phyloP scores from a whole-genome alignment of 2,329 filamentous ascomycete genomes.

The Aspergillus aculeatinus region DNA sequence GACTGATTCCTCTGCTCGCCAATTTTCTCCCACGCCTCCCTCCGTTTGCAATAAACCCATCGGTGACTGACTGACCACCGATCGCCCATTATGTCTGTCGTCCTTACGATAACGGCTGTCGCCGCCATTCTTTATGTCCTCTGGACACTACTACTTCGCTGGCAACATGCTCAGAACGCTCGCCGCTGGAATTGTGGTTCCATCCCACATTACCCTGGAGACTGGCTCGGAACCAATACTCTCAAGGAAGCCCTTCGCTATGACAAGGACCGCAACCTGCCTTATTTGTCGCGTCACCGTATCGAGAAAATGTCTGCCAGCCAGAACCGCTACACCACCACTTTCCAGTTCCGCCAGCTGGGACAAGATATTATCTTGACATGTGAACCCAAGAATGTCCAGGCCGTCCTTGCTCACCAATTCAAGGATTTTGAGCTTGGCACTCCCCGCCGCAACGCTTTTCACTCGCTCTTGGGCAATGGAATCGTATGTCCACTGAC shows the following conservation, averaged over 20 bases:
- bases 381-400: slow-evolving; percentile 63
- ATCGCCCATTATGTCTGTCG: slow-evolving; percentile 17
- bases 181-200: slow-evolving; percentile 25
- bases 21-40: not conserved
- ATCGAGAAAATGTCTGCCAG: slow-evolving; percentile 21
- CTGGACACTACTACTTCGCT: slow-evolving; percentile 21
- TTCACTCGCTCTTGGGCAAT: slow-evolving; percentile 36
- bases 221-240: slow-evolving; percentile 27
- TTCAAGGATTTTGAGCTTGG: slow-evolving; percentile 84
- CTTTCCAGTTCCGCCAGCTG: slow-evolving; percentile 25
- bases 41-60: not conserved
- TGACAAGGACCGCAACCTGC: slow-evolving; percentile 27
- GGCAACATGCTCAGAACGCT: slow-evolving; percentile 29
- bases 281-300: slow-evolving; percentile 21
- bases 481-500: slow-evolving; percentile 44
- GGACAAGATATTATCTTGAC: slow-evolving; percentile 30
- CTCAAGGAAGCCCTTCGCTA: slow-evolving; percentile 24
- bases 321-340: slow-evolving; percentile 28
- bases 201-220: slow-evolving; percentile 28
- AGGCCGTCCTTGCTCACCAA: slow-evolving; percentile 78
- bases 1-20: not conserved
- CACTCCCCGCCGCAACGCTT: slow-evolving; percentile 65
- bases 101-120: slow-evolving; percentile 25
- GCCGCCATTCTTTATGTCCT: slow-evolving; percentile 26
- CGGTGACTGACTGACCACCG: not conserved